These are phyloP conservation scores for Neurospora discreta DNA, from an alignment of 495 filamentous ascomycete genomes.

Conservation along the genomic window DNA sequence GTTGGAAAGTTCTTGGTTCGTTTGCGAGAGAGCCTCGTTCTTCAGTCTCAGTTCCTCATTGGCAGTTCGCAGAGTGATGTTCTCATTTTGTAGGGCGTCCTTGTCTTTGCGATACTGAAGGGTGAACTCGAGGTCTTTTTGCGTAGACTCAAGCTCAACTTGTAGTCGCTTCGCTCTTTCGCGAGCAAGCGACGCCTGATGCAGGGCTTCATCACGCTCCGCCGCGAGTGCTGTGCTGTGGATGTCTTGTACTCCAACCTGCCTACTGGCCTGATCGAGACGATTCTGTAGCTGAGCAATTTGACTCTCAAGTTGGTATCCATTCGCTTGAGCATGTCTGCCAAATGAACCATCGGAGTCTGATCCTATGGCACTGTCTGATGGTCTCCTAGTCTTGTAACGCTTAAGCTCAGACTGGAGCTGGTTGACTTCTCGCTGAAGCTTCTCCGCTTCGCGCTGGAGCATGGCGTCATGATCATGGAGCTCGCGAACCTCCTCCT, in stretches of 20 bases:
- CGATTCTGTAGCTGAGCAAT: slow-evolving; percentile 28
- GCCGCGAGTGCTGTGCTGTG: slow-evolving; percentile 33
- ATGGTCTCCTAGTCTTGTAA: slow-evolving; percentile 24
- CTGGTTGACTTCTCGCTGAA: slow-evolving; percentile 33
- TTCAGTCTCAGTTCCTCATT: slow-evolving; percentile 23
- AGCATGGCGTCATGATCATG: slow-evolving; percentile 40
- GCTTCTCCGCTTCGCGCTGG: slow-evolving; percentile 35
- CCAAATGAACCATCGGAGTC: slow-evolving; percentile 32
- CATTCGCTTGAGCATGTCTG: slow-evolving; percentile 21
- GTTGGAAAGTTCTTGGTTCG: slow-evolving; percentile 16
- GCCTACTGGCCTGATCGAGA: slow-evolving; percentile 34
- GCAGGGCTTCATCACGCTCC: slow-evolving; percentile 37
- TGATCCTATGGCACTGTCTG: slow-evolving; percentile 36
- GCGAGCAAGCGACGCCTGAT: slow-evolving; percentile 29
- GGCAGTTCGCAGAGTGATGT: slow-evolving; percentile 20
- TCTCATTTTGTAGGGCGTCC: slow-evolving; percentile 24
- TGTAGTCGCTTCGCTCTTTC: slow-evolving; percentile 34
- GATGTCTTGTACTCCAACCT: slow-evolving; percentile 34
- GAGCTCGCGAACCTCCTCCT: slow-evolving; percentile 36
- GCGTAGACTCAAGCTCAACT: slow-evolving; percentile 27
- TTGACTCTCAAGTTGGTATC: slow-evolving; percentile 31
- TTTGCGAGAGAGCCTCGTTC: slow-evolving; percentile 11
- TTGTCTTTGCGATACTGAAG: slow-evolving; percentile 22
- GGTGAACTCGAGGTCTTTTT: slow-evolving; percentile 24
- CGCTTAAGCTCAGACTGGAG: slow-evolving; percentile 32